Percentiles rank a stretch among this genome's conserved stretches.
These are phyloP conservation scores for Aspergillus sp. DNA, from an alignment of 2,329 filamentous ascomycete genomes.

Conservation along the genomic window DNA sequence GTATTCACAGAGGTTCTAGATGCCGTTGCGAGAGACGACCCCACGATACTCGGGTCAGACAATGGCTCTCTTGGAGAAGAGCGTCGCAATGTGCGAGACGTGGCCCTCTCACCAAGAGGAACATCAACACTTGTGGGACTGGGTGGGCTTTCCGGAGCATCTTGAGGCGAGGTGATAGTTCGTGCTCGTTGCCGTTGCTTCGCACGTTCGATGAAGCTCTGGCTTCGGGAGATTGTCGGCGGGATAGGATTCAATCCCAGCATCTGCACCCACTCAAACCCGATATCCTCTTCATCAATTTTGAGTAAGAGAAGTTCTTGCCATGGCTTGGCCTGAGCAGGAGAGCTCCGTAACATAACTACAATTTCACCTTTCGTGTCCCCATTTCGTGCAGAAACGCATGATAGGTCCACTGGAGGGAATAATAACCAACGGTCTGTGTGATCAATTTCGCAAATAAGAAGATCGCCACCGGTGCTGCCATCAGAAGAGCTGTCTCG, in stretches of 20 bases:
- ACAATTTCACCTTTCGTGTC: slow-evolving; percentile 71
- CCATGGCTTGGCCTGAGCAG: slow-evolving; percentile 66
- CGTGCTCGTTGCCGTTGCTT: slow-evolving; percentile 35
- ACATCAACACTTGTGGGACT: slow-evolving; percentile 58
- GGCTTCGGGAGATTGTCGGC: slow-evolving; percentile 55
- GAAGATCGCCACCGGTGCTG: slow-evolving; percentile 73
- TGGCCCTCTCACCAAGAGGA: slow-evolving; percentile 60
- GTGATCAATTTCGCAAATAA: slow-evolving; percentile 85
- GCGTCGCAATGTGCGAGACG: slow-evolving; percentile 46
- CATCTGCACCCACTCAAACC: slow-evolving; percentile 83
- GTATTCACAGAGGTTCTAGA: slow-evolving; percentile 29
- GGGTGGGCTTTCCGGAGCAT: slow-evolving; percentile 40
- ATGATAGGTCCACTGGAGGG: slow-evolving; percentile 72
- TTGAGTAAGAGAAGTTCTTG: slow-evolving; percentile 77
- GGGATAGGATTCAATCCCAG: slow-evolving; percentile 67
- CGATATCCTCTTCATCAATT: slow-evolving; percentile 73
- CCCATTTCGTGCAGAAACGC: slow-evolving; percentile 77
- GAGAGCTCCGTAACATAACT: slow-evolving; percentile 78
- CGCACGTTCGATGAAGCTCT: slow-evolving; percentile 50
- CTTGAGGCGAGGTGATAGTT: slow-evolving; percentile 19
- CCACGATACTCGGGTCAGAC: slow-evolving; percentile 33
- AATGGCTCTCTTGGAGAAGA: slow-evolving; percentile 28
- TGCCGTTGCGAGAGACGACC: slow-evolving; percentile 25
- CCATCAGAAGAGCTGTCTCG: slow-evolving; percentile 73
- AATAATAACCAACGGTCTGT: slow-evolving; percentile 82